Evolutionary conservation across 148 eudicot genomes (phyloP).

Genomic region (Arbutus unedo): DNA sequence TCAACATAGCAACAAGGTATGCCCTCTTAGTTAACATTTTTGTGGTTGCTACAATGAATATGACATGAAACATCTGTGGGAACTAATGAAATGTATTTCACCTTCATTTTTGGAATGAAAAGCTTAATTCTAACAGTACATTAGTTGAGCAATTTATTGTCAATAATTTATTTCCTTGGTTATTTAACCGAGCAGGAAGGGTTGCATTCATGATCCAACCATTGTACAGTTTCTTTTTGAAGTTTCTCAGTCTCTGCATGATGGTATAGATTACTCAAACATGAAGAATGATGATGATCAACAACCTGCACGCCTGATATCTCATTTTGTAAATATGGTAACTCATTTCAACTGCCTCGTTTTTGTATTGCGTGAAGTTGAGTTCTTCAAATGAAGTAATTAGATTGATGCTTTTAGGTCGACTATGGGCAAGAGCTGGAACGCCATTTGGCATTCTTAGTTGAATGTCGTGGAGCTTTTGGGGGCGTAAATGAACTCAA

Average conservation of each 20-base stretch:
- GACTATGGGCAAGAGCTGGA: conserved; percentile 54
- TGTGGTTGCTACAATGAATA: background rate
- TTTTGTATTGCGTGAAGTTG: background rate
- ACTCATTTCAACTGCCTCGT: background rate
- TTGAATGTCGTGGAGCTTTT: conserved; percentile 72
- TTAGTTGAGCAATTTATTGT: background rate
- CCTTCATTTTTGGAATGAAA: background rate
- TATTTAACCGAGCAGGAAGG: conserved; percentile 39
- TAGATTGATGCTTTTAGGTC: conserved; percentile 40
- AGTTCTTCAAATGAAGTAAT: background rate
- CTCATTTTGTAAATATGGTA: conserved; percentile 66
- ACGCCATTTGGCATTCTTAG: conserved; percentile 54
- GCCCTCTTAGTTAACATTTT: background rate
- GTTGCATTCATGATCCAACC: conserved; percentile 42
- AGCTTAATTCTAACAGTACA: background rate
- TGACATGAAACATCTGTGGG: background rate
- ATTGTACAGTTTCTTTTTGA: conserved; percentile 59
- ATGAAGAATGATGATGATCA: conserved; percentile 49
- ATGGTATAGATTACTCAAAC: conserved; percentile 41
- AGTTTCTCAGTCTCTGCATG: conserved; percentile 62
- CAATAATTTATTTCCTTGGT: conserved; percentile 1
- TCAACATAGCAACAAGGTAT: conserved; percentile 60
- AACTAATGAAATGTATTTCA: background rate
- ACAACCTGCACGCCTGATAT: conserved; percentile 42
- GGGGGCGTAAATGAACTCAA: conserved; percentile 46